Evolutionary conservation across 2,329 filamentous ascomycete genomes (phyloP), one percentile per base, ranked within the genome.

Genomic region (Ophiostoma ulmi): DNA sequence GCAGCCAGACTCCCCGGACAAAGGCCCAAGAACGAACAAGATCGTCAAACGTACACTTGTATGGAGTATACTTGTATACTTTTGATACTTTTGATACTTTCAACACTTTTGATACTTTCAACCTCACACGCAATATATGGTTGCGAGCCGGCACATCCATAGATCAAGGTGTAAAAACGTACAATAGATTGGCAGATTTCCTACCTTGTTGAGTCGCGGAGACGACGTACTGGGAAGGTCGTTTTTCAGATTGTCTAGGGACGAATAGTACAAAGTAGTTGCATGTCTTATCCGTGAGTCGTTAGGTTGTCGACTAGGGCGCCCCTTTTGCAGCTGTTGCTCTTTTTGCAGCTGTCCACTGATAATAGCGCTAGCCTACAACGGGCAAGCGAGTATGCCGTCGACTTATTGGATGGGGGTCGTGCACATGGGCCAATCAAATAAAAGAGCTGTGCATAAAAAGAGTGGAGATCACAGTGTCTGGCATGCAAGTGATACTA

Each of bases 321-420:
- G 7, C 52, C 52, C 22, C 52, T 58, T 26, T 22, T 58, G 52
- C 22, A n/a, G 10, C 39, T 44, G 39, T 17, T 58, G 52, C 52
- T 17, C 55, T 61, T 61, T 61, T 3, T 5, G 22, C 44, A 52
- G 44, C 44, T 52, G 39, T 17, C 44, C 44, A 52, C 13, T 44
- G 36, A 48, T 36, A 22, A 41, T 5, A 41, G 44, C 38, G 52
- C 70, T 68, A 70, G 20, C 20, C 65, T 67, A 7, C 20, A 70
- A 68, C 10, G 13, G 66, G 70, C 26, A 65, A 64, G 55, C 65
- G 65, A 66, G 36, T 26, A 31, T 68, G 70, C 66, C 66, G 66
- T 68, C 70, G 70, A 68, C 39, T 52, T 70, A 70, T 70, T 70
- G 41, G 70, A 39, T 31, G 20, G 65, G 44, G 38, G 67, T 63